Conservation (phyloP, 2,329 filamentous ascomycete genomes). For the Colletotrichum cereale region DNA sequence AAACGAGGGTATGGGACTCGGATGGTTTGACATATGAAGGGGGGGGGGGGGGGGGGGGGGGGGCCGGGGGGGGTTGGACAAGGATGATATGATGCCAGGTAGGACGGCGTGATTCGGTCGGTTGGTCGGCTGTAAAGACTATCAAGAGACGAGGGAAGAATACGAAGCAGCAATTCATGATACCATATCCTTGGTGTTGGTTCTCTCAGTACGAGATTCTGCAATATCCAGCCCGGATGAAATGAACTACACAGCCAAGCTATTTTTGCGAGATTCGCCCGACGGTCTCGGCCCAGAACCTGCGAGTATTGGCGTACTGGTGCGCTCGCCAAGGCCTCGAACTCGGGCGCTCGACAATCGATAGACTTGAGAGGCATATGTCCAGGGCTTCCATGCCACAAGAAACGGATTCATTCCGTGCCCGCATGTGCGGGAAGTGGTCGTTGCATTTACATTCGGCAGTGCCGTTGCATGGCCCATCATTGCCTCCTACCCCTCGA, state of each 20-base stretch:
- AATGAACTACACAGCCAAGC: not conserved
- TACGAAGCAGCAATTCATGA: not conserved
- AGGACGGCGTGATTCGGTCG: not conserved
- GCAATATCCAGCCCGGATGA: not conserved
- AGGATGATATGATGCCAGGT: not conserved
- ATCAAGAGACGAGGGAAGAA: not conserved
- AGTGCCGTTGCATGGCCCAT: too few species aligned
- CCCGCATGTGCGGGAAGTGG: too few species aligned
- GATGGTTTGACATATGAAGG: not conserved
- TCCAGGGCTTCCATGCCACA: too few species aligned
- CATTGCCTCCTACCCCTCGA: conserved; percentile 1
- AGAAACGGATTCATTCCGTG: too few species aligned
- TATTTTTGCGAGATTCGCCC: not conserved
- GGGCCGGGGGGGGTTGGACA: not conserved
- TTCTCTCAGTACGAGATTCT: not conserved
- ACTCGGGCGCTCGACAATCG: too few species aligned
- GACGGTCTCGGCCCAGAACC: not conserved
- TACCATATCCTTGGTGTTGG: not conserved
- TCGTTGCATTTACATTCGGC: too few species aligned
- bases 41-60: not conserved
- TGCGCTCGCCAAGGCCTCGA: too few species aligned
- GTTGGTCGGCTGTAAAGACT: not conserved
- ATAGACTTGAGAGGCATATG: too few species aligned
- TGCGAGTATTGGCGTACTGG: too few species aligned
- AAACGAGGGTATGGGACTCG: not conserved